phyloP scores from a whole-genome alignment of 2,329 filamentous ascomycete genomes.

The Berkeleyomyces basicola region DNA sequence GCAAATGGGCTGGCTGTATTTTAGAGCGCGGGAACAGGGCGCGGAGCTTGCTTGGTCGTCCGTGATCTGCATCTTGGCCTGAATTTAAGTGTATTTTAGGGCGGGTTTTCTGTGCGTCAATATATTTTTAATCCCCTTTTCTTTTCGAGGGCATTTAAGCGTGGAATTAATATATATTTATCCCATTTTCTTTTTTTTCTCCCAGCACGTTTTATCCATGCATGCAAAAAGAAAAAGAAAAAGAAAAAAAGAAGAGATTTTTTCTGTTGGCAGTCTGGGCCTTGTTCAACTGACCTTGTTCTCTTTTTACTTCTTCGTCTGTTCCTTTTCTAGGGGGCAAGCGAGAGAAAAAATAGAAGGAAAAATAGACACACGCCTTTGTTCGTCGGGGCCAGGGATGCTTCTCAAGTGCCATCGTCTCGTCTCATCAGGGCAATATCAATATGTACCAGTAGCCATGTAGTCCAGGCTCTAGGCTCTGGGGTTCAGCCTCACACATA shows the following conservation, averaged over 20 bases:
- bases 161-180: background rate
- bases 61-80: background rate
- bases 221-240: background rate
- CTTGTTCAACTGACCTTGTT: background rate
- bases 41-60: background rate
- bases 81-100: background rate
- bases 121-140: background rate
- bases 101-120: background rate
- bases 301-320: background rate
- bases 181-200: background rate
- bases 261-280: background rate
- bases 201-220: background rate
- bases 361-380: background rate
- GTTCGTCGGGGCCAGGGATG: background rate
- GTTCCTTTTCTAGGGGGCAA: background rate
- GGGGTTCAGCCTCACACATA: background rate
- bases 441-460: background rate
- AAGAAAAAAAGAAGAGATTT: background rate
- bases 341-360: background rate
- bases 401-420: background rate
- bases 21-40: background rate
- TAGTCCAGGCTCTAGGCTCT: background rate
- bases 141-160: background rate
- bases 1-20: too few relatives aligned
- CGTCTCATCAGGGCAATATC: background rate